Evolutionary conservation across 2,329 filamentous ascomycete species (phyloP), one percentile per base, ranked within the genome.

Genomic region (Aspergillus neotritici): DNA sequence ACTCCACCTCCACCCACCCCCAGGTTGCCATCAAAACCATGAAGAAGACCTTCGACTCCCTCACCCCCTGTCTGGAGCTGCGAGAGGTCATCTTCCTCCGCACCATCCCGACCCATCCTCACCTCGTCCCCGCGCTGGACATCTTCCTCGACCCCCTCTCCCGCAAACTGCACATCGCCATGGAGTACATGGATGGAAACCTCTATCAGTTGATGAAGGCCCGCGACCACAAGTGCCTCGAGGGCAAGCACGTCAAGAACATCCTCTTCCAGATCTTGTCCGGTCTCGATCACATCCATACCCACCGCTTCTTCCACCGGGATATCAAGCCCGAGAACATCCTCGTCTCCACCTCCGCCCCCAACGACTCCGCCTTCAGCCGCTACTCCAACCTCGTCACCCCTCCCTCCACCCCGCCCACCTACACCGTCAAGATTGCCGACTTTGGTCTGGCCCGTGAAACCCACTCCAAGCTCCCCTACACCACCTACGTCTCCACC

Each of bases 151-250:
- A 98, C 62, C 93, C 93, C 0, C 86, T 88, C 65, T 95, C 80
- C 71, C 94, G 90, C 72, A 95, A 96, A 70, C 82, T 98, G 34
- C 93, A 98, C 69, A 98, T 98, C 55, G 84, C 81, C 62, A 98
- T 98, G 93, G 93, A 98, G 72, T 96, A 94, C 69, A 98, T 98
- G 93, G 93, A 98, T 65, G 93, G 93, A 39, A 98, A 98, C 67
- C 77, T 98, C 1, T 98, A 98, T 68, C 93, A 98, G 68, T 72
- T 98, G 51, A 98, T 98, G 93, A 98, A 98, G 73, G 85, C 93
- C 40, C 82, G 93, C 47, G 93, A 98, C 56, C 91, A 96, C 75
- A 97, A 97, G 69, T 85, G 77, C 51, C 77, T 98, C 21, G 93
- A 98, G 61, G 86, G 86, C 42, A 80, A 79, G 48, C 94, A 87